Conservation (phyloP, 169 alveolate species). For the Cryptosporidium xiaoi region DNA sequence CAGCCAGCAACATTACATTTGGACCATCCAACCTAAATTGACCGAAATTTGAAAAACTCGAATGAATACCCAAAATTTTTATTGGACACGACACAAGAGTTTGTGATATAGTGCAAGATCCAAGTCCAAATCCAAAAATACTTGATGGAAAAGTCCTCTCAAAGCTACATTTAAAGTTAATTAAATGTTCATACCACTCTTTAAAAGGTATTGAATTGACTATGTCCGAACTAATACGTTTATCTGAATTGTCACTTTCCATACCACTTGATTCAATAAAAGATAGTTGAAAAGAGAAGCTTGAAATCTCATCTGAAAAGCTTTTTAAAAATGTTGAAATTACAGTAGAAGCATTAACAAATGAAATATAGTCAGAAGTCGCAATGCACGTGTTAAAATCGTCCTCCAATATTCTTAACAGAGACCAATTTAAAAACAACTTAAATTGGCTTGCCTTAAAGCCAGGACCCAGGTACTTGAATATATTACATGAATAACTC, state of each 20-base stretch:
- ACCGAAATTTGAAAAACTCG: constrained; percentile 79
- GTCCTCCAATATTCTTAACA: constrained; percentile 37
- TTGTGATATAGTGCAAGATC: constrained; percentile 80
- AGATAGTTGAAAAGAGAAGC: constrained; percentile 19
- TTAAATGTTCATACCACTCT: constrained; percentile 76
- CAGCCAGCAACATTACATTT: constrained; percentile 81
- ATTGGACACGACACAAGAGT: constrained; percentile 54
- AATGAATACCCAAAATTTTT: constrained; percentile 47
- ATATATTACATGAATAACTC: constrained; percentile 72
- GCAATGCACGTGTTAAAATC: constrained; percentile 9
- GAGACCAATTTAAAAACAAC: constrained; percentile 68
- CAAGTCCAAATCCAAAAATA: constrained; percentile 80
- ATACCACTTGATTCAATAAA: not conserved
- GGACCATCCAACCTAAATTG: constrained; percentile 83
- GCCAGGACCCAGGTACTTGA: constrained; percentile 72
- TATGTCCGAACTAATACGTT: not conserved
- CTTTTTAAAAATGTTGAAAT: constrained; percentile 26
- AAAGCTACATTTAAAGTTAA: constrained; percentile 73
- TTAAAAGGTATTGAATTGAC: constrained; percentile 72
- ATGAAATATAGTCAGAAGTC: constrained; percentile 10
- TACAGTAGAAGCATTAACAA: constrained; percentile 24
- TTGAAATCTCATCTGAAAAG: constrained; percentile 31
- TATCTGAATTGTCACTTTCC: not conserved
- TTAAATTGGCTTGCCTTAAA: constrained; percentile 75
- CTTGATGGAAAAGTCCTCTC: constrained; percentile 75